A percentile compares a stretch with the other conserved stretches of the same genome.
phyloP scores from a whole-genome alignment of 495 filamentous ascomycete genomes.

The Elasticomyces elasticus region DNA sequence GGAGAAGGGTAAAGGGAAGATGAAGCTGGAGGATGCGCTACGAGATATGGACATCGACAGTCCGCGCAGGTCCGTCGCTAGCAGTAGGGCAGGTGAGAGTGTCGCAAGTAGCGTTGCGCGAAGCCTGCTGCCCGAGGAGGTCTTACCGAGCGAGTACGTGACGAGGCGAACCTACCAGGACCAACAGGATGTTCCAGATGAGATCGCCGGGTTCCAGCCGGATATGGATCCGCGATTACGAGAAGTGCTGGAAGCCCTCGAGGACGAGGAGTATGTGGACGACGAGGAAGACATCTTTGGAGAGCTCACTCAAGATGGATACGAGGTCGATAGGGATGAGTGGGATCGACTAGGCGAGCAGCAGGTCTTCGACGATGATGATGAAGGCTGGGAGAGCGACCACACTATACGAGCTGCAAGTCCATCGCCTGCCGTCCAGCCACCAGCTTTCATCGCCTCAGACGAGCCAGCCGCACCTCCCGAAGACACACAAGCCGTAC shows the following conservation, averaged over 20 bases:
- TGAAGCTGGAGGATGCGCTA: constrained; percentile 74
- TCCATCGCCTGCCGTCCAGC: constrained; percentile 1
- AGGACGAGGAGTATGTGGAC: constrained; percentile 94
- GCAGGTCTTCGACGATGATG: constrained; percentile 46
- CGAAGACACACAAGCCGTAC: constrained; percentile 21
- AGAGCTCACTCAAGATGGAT: constrained; percentile 60
- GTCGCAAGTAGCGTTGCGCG: constrained; percentile 19
- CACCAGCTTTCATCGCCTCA: constrained; percentile 5
- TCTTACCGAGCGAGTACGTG: constrained; percentile 61
- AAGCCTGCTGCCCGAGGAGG: constrained; percentile 51
- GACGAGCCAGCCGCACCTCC: constrained; percentile 11
- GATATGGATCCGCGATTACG: constrained; percentile 95
- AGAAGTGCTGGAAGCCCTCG: constrained; percentile 86
- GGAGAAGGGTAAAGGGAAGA: constrained; percentile 63
- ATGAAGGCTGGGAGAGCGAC: constrained; percentile 86
- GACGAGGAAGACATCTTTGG: constrained; percentile 68
- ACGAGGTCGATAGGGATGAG: constrained; percentile 60
- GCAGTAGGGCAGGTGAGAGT: constrained; percentile 21
- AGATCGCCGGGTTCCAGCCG: constrained; percentile 83
- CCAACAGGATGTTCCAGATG: constrained; percentile 87
- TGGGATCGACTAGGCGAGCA: constrained; percentile 37
- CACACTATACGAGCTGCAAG: constrained; percentile 63
- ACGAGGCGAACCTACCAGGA: constrained; percentile 75
- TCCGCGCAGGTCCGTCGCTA: constrained; percentile 29
- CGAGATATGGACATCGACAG: constrained; percentile 45